Conservation (phyloP, 306 rosid species). For the Vachellia collinsii region DNA sequence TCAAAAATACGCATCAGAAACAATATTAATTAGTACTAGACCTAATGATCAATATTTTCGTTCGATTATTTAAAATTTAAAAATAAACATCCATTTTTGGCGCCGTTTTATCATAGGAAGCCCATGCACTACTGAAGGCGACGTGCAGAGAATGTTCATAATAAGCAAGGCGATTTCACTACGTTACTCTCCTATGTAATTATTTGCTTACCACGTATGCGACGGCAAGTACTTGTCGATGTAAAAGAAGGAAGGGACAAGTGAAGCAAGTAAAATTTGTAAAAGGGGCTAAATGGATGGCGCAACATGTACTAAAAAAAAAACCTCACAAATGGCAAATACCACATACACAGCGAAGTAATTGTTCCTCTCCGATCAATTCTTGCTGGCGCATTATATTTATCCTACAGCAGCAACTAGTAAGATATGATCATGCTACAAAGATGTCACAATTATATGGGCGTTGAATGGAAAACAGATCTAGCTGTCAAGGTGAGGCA, state of each 20-base stretch:
- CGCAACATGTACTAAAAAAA: conserved; percentile 41
- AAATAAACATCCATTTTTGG: neutral
- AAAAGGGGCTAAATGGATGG: conserved; percentile 19
- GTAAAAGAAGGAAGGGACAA: neutral
- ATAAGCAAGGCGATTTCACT: neutral
- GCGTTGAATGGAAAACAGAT: conserved; percentile 36
- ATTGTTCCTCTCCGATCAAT: conserved; percentile 42
- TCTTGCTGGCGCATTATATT: conserved; percentile 54
- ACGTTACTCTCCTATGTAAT: neutral
- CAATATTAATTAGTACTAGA: neutral
- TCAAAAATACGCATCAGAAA: neutral
- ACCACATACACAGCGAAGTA: conserved; percentile 49
- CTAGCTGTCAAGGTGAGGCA: conserved; percentile 60
- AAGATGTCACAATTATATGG: conserved; percentile 42
- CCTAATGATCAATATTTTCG: neutral
- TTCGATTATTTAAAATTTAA: neutral
- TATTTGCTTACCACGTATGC: neutral
- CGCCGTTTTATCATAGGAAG: neutral
- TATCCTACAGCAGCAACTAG: conserved; percentile 59
- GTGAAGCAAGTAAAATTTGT: neutral
- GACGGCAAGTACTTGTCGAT: neutral
- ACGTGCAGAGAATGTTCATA: neutral
- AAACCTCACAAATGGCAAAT: conserved; percentile 50
- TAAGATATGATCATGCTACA: conserved; percentile 58
- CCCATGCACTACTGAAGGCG: neutral